Conservation (phyloP, 2,329 filamentous ascomycete genomes). For the Microcyclospora pomicola region DNA sequence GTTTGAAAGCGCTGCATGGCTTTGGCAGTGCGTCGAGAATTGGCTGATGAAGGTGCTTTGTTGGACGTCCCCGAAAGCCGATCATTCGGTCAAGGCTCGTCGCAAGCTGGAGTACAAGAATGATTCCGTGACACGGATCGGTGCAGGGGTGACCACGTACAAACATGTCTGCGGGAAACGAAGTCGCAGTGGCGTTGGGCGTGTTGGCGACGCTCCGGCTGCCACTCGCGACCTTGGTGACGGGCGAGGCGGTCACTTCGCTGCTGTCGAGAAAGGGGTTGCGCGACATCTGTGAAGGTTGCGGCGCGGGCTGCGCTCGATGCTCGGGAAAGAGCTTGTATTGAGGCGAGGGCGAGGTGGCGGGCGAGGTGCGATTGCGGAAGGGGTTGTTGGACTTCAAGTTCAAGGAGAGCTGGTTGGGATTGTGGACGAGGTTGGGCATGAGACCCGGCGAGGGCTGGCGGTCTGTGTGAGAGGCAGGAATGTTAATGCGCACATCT, state of each 20-base stretch:
- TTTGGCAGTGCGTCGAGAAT: neutral
- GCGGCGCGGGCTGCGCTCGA: constrained; percentile 37
- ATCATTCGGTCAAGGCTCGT: neutral
- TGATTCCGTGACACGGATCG: neutral
- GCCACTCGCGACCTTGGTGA: no score
- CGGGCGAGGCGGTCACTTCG: constrained; percentile 8
- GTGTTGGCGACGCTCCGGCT: constrained; percentile 1
- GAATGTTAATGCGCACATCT: no score
- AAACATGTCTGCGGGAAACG: constrained; percentile 55
- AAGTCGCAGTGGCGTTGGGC: constrained; percentile 28
- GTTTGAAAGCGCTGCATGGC: constrained; percentile 28
- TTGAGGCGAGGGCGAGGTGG: constrained; percentile 17
- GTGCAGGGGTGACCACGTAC: constrained; percentile 41
- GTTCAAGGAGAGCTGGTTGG: constrained; percentile 44
- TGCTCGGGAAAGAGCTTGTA: constrained; percentile 1
- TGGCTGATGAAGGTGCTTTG: neutral
- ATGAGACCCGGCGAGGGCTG: constrained; percentile 27
- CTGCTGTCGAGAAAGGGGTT: constrained; percentile 55
- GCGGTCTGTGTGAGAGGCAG: constrained; percentile 23
- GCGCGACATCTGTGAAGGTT: constrained; percentile 47
- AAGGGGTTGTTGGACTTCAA: constrained; percentile 66
- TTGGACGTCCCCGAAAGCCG: neutral
- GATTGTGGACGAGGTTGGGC: constrained; percentile 2
- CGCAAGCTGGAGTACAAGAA: neutral
- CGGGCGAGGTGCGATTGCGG: constrained; percentile 58